Percentiles rank a stretch among this genome's conserved stretches.
phyloP scores from a whole-genome alignment of 2,329 filamentous ascomycete species.

The Aureobasidium pullulans region DNA sequence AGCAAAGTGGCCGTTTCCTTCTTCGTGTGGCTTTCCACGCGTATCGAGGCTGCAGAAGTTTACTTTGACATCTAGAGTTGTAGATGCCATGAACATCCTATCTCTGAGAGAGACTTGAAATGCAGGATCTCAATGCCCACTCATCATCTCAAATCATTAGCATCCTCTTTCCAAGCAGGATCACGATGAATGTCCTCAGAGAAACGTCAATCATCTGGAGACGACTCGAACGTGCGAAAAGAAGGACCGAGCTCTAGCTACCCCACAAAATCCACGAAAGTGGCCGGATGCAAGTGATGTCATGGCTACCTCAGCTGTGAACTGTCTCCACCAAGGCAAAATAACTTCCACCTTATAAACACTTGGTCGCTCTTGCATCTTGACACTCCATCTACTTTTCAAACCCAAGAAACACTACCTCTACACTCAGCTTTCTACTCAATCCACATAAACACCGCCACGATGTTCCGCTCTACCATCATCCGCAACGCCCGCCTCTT shows the following conservation, averaged over 20 bases:
- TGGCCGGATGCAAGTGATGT: background rate
- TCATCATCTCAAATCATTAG: background rate
- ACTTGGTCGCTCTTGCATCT: background rate
- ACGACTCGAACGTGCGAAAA: background rate
- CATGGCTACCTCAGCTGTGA: background rate
- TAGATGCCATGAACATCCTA: background rate
- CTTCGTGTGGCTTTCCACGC: conserved; percentile 4
- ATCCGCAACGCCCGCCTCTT: conserved; percentile 43
- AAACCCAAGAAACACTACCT: background rate
- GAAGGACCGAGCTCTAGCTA: background rate
- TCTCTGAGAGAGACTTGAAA: too few species aligned
- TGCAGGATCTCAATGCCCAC: background rate
- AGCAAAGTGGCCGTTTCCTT: background rate
- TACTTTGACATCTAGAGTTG: background rate
- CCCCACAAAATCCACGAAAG: background rate
- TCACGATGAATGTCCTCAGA: background rate
- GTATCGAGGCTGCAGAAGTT: background rate
- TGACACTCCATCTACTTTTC: background rate
- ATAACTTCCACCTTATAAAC: conserved; percentile 1
- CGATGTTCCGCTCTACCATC: conserved; percentile 40
- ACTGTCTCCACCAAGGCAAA: background rate
- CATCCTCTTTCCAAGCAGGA: background rate
- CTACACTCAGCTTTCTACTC: too few species aligned
- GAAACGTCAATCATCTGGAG: background rate
- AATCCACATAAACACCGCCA: conserved; percentile 20